Conservation (phyloP, 805 yeast genomes). For the Candida sphagnicola region DNA sequence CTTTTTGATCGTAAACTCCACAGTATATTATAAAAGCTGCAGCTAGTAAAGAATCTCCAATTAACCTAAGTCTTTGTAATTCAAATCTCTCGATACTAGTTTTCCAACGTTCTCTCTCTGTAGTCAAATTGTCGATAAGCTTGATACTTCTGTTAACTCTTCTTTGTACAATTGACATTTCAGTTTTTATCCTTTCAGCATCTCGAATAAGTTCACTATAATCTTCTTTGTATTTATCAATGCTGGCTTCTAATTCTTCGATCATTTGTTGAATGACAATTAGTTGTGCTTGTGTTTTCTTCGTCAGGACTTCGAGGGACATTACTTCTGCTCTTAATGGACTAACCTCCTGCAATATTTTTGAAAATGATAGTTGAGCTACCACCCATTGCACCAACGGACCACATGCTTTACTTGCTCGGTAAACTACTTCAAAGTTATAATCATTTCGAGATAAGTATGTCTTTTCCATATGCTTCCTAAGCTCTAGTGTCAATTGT, state of each 20-base stretch:
- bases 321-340: constrained; percentile 70
- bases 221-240: constrained; percentile 59
- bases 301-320: constrained; percentile 54
- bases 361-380: constrained; percentile 80
- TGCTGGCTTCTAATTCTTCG: constrained; percentile 62
- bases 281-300: constrained; percentile 62
- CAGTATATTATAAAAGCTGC: constrained; percentile 60
- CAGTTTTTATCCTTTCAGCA: constrained; percentile 67
- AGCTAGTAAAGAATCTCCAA: constrained; percentile 64
- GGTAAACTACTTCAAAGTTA: constrained; percentile 66
- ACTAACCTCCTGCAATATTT: constrained; percentile 63
- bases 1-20: constrained; percentile 53
- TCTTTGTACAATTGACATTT: constrained; percentile 57
- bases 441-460: constrained; percentile 64
- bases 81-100: constrained; percentile 49
- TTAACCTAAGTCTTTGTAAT: constrained; percentile 38
- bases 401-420: constrained; percentile 96
- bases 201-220: constrained; percentile 78
- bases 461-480: constrained; percentile 51
- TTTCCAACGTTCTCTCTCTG: constrained; percentile 77
- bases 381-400: constrained; percentile 85
- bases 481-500: constrained; percentile 51
- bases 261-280: constrained; percentile 82
- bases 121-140: constrained; percentile 58
- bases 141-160: constrained; percentile 61